Percentiles rank a stretch among this genome's conserved stretches.
Conservation (phyloP, 2,329 filamentous ascomycete species). For the Stemphylium vesicarium region DNA sequence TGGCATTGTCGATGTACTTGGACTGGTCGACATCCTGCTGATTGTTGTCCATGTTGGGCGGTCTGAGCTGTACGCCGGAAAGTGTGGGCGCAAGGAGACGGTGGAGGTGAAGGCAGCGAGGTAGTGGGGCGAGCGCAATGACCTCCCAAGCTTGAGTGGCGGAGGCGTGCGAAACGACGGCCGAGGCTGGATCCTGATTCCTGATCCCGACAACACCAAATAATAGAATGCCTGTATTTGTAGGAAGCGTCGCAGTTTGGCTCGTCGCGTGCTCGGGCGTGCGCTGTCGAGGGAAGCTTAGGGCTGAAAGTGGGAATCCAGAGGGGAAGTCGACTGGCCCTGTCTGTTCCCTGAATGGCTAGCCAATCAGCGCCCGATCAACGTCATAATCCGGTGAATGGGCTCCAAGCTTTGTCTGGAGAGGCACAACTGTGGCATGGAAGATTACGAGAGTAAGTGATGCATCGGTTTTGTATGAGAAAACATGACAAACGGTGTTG, state of each 20-base stretch:
- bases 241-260: conserved; percentile 15
- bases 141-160: conserved; percentile 40
- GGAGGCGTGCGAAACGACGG: conserved; percentile 38
- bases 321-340: conserved; percentile 15
- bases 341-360: conserved; percentile 13
- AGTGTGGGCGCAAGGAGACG: conserved; percentile 32
- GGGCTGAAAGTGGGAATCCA: conserved; percentile 29
- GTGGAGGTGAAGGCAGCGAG: conserved; percentile 38
- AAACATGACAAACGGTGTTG: background rate
- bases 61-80: conserved; percentile 21
- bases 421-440: background rate
- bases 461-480: too few relatives aligned
- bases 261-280: conserved; percentile 43
- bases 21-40: conserved; percentile 47
- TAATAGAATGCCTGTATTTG: conserved; percentile 14
- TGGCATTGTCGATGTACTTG: conserved; percentile 77
- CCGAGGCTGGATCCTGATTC: conserved; percentile 36
- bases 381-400: conserved; percentile 27
- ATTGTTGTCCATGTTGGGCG: conserved; percentile 46
- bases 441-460: too few relatives aligned
- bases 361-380: conserved; percentile 20
- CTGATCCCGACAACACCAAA: conserved; percentile 21
- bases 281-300: conserved; percentile 25
- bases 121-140: conserved; percentile 40
- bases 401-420: background rate